phyloP scores from a whole-genome alignment of 345 rosid genomes.

The Populus tremula region DNA sequence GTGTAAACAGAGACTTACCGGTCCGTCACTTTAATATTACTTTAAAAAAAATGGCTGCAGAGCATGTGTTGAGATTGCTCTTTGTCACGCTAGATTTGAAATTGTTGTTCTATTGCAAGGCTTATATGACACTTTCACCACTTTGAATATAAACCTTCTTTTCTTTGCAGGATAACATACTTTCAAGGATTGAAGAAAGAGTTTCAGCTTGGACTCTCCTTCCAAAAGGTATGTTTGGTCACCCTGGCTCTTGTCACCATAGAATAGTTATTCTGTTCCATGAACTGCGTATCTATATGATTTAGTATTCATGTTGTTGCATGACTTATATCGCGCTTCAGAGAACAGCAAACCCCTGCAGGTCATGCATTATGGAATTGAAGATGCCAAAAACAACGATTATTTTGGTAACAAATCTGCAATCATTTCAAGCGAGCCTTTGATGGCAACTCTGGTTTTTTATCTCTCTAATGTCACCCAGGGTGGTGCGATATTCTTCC shows the following conservation, averaged over 20 bases:
- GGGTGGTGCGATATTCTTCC: conserved; percentile 82
- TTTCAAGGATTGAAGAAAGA: conserved; percentile 68
- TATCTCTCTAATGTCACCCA: conserved; percentile 65
- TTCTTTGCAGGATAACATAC: conserved; percentile 51
- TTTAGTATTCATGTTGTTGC: conserved; percentile 6
- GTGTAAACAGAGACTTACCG: no score
- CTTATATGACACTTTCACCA: background rate
- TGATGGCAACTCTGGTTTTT: conserved; percentile 68
- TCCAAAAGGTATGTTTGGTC: conserved; percentile 54
- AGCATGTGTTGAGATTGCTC: no score
- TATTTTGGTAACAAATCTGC: conserved; percentile 50
- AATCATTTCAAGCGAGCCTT: conserved; percentile 28
- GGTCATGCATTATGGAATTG: conserved; percentile 47
- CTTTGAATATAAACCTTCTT: background rate
- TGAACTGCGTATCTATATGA: background rate
- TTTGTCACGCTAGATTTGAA: no score
- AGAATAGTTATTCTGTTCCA: background rate
- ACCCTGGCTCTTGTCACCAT: background rate
- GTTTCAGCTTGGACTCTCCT: conserved; percentile 84
- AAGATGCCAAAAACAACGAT: conserved; percentile 42
- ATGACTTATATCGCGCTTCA: conserved; percentile 26
- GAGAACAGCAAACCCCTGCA: conserved; percentile 55
- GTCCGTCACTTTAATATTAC: no score
- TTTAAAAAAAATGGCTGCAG: no score
- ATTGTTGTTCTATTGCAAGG: background rate